phyloP scores from a whole-genome alignment of 2,329 filamentous ascomycete genomes.

The Fusarium xylarioides region DNA sequence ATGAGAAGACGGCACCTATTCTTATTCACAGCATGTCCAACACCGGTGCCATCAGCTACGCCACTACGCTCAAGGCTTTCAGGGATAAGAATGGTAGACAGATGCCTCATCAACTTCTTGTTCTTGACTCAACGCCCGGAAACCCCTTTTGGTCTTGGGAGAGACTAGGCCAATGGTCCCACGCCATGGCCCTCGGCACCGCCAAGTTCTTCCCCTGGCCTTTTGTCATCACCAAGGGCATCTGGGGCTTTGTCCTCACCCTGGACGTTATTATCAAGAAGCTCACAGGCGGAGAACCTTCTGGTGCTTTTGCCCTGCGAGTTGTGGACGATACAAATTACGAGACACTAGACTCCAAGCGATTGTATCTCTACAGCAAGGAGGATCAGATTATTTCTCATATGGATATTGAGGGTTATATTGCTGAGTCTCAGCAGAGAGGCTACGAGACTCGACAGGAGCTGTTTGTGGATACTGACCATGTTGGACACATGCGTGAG shows the following conservation, averaged over 20 bases:
- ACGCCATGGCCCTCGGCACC: conserved; percentile 61
- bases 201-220: conserved; percentile 60
- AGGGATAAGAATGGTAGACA: conserved; percentile 47
- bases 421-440: conserved; percentile 54
- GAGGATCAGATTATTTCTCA: conserved; percentile 65
- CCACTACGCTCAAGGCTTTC: conserved; percentile 59
- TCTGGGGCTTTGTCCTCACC: conserved; percentile 57
- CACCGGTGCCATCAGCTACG: conserved; percentile 64
- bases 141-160: conserved; percentile 52
- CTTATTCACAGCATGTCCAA: conserved; percentile 67
- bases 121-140: conserved; percentile 64
- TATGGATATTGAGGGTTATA: conserved; percentile 65
- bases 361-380: conserved; percentile 67
- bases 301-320: conserved; percentile 51
- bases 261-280: conserved; percentile 48
- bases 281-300: conserved; percentile 51
- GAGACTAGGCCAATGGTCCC: conserved; percentile 61
- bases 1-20: conserved; percentile 46
- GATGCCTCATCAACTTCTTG: conserved; percentile 59
- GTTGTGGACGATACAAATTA: conserved; percentile 50
- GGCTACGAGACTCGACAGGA: conserved; percentile 62
- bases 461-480: conserved; percentile 65
- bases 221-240: conserved; percentile 55
- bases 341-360: conserved; percentile 50
- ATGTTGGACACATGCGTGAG: conserved; percentile 69